Conservation (phyloP, 73 alveolate genomes). For the Tetrahymena borealis region DNA sequence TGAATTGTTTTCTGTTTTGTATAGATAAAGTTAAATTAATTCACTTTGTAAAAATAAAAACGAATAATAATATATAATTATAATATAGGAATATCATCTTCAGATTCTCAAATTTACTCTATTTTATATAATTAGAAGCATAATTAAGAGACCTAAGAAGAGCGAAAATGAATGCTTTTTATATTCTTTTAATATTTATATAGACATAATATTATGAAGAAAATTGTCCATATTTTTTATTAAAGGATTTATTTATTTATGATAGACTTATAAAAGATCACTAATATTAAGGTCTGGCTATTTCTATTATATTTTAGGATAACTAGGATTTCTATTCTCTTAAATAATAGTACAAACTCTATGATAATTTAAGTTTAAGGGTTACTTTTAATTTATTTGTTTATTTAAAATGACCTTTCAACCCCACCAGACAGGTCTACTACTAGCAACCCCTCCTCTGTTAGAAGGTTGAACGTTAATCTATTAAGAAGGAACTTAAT, state of each 20-base stretch:
- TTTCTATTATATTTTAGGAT: too few species aligned
- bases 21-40: too few species aligned
- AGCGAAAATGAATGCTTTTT: not conserved
- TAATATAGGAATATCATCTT: not conserved
- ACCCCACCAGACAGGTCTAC: not conserved
- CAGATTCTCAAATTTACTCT: not conserved
- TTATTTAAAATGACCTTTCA: not conserved
- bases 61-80: too few species aligned
- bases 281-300: too few species aligned
- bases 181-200: not conserved
- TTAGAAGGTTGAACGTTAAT: not conserved
- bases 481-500: not conserved
- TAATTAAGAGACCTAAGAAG: not conserved
- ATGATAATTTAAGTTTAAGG: too few species aligned
- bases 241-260: too few species aligned
- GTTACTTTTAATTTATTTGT: not conserved
- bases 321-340: too few species aligned
- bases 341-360: too few species aligned
- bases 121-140: not conserved
- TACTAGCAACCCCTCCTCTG: not conserved
- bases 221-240: not conserved
- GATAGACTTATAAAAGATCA: too few species aligned
- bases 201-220: not conserved
- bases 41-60: too few species aligned
- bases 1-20: too few species aligned